Percentiles rank a stretch among this genome's conserved stretches.
phyloP scores from a whole-genome alignment of 2,329 filamentous ascomycete species.

The Colletotrichum eremochloae region DNA sequence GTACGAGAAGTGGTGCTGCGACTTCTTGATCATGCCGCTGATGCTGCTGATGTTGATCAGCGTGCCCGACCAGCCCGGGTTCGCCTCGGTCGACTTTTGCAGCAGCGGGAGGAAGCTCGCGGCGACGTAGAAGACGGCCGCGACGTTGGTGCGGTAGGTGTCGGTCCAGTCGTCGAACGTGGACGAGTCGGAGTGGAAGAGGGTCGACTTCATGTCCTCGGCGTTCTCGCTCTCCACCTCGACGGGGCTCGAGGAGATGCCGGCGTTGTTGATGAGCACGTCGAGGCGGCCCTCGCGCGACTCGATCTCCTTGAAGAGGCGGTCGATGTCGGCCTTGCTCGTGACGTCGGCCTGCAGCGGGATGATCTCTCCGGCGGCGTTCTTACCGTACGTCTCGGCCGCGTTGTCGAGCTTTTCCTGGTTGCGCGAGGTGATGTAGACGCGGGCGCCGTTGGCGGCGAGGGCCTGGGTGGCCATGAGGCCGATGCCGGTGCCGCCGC shows the following conservation, averaged over 20 bases:
- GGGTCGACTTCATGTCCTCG: conserved; percentile 67
- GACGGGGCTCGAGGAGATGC: conserved; percentile 69
- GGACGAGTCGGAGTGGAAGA: conserved; percentile 73
- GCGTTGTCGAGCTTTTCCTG: conserved; percentile 72
- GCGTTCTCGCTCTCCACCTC: conserved; percentile 67
- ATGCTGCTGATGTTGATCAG: conserved; percentile 79
- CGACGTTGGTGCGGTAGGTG: conserved; percentile 81
- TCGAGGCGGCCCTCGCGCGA: conserved; percentile 70
- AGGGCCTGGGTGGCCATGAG: conserved; percentile 78
- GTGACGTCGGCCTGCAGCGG: conserved; percentile 73
- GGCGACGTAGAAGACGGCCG: conserved; percentile 75
- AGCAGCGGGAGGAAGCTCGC: conserved; percentile 74
- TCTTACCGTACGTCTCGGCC: conserved; percentile 69
- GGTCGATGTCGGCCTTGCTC: conserved; percentile 69
- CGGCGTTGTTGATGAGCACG: conserved; percentile 78
- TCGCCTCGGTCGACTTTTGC: conserved; percentile 60
- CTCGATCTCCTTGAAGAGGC: conserved; percentile 69
- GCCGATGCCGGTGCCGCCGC: conserved; percentile 73
- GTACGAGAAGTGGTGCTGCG: conserved; percentile 76
- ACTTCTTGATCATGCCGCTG: conserved; percentile 72
- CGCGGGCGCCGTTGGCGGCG: conserved; percentile 75
- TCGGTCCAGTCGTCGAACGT: conserved; percentile 78
- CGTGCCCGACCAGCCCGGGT: conserved; percentile 66
- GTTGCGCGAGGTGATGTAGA: conserved; percentile 78
- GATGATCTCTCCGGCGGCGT: conserved; percentile 67